Conservation (phyloP, 768 basidiomycete species). For the Rhizopogon vinicolor region DNA sequence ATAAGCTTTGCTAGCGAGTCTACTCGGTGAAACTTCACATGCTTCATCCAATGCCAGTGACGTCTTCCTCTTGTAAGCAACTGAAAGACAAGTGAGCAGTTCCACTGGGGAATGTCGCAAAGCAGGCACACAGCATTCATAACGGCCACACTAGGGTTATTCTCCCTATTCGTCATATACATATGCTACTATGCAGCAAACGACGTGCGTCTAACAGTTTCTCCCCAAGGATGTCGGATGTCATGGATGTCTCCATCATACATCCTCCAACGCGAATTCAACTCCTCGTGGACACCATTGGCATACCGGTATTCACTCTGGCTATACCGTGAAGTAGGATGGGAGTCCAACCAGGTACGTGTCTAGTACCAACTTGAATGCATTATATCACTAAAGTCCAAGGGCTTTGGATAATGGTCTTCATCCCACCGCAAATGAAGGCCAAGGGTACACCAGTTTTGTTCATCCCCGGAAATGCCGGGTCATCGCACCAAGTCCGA, state of each 20-base stretch:
- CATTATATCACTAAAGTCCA: constrained; percentile 7
- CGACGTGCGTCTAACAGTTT: constrained; percentile 48
- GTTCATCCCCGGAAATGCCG: constrained; percentile 97
- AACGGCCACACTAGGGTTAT: constrained; percentile 18
- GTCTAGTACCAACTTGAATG: neutral
- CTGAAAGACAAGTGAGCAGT: neutral
- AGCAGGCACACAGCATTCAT: neutral
- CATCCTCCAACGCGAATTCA: constrained; percentile 62
- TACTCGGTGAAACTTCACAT: no score
- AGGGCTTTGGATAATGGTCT: neutral
- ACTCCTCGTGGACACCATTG: constrained; percentile 66
- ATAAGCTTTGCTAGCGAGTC: no score
- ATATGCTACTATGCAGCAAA: constrained; percentile 39
- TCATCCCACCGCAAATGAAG: constrained; percentile 8
- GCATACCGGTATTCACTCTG: constrained; percentile 78
- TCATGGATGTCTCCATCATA: constrained; percentile 96
- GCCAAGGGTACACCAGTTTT: constrained; percentile 74
- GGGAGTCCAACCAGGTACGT: constrained; percentile 63
- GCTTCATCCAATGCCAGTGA: neutral
- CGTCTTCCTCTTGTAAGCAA: neutral
- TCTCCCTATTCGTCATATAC: constrained; percentile 34
- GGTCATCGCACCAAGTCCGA: constrained; percentile 89
- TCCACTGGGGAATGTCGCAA: neutral
- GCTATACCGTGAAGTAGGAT: constrained; percentile 86
- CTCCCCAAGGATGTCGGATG: constrained; percentile 93